Percentiles rank a stretch among this genome's conserved stretches.
These are phyloP conservation scores for Echria macrotheca DNA, from an alignment of 495 filamentous ascomycete species.

Conservation along the genomic window DNA sequence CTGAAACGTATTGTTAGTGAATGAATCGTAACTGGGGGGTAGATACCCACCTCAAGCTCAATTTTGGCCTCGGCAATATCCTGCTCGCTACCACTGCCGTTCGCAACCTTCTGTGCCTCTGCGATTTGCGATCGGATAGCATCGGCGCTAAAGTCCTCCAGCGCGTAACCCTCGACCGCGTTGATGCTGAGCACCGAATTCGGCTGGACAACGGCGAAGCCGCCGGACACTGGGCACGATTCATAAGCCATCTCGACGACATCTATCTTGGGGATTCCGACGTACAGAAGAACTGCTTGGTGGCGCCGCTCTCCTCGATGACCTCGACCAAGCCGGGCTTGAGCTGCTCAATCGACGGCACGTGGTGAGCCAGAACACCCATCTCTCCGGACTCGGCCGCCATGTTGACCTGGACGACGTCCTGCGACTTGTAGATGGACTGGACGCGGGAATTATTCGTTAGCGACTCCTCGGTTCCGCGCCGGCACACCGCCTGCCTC, in stretches of 20 bases:
- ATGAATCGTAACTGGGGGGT: not conserved
- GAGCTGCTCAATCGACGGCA: constrained; percentile 97
- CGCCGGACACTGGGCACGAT: constrained; percentile 72
- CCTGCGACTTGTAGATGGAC: constrained; percentile 57
- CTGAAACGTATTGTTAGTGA: constrained; percentile 11
- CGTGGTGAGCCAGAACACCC: constrained; percentile 98
- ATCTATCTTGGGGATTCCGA: constrained; percentile 15
- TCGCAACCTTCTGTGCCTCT: constrained; percentile 92
- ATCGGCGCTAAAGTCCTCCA: constrained; percentile 94
- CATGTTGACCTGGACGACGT: constrained; percentile 93
- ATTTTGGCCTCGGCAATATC: constrained; percentile 98
- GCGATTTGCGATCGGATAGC: constrained; percentile 72
- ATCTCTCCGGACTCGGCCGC: constrained; percentile 97
- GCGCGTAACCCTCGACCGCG: constrained; percentile 85
- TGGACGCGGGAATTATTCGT: constrained; percentile 45
- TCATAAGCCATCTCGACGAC: not conserved
- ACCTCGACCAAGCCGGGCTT: constrained; percentile 94
- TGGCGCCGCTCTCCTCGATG: constrained; percentile 82
- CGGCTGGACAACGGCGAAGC: constrained; percentile 95
- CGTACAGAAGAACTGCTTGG: constrained; percentile 98
- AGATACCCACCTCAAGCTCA: constrained; percentile 77
- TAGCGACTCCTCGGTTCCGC: constrained; percentile 10
- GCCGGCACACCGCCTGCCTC: not conserved
- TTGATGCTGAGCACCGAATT: constrained; percentile 95
- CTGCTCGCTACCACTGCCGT: constrained; percentile 87